Conservation (phyloP, 495 filamentous ascomycete species). For the Penicillium malachiteum region DNA sequence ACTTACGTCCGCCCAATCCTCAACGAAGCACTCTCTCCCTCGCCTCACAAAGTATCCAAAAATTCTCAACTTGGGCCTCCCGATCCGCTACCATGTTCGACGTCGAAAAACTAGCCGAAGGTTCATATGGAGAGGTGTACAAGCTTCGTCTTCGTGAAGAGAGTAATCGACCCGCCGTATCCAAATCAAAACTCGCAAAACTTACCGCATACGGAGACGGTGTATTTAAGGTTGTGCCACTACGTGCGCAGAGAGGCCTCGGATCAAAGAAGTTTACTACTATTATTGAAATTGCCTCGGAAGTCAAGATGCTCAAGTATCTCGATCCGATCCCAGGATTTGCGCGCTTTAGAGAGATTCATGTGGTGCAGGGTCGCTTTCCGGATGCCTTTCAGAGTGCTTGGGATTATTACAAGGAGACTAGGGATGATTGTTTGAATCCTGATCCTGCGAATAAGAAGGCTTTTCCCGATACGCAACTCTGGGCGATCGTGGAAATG, state of each 20-base stretch:
- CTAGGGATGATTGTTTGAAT: conserved; percentile 58
- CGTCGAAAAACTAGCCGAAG: conserved; percentile 50
- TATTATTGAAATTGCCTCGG: conserved; percentile 57
- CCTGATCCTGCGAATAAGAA: conserved; percentile 62
- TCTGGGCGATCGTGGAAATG: conserved; percentile 83
- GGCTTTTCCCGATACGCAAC: conserved; percentile 62
- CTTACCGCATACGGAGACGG: conserved; percentile 41
- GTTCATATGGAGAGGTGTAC: conserved; percentile 54
- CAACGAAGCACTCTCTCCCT: conserved; percentile 38
- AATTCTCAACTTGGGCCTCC: conserved; percentile 43
- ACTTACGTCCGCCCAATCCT: conserved; percentile 41
- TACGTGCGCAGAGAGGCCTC: conserved; percentile 41
- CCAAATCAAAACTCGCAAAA: conserved; percentile 41
- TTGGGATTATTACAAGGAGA: conserved; percentile 61
- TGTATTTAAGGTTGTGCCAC: conserved; percentile 52
- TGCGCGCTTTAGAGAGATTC: conserved; percentile 79
- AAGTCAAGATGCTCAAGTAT: conserved; percentile 72
- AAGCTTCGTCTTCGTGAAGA: conserved; percentile 43
- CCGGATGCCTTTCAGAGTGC: conserved; percentile 62
- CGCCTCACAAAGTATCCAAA: conserved; percentile 41
- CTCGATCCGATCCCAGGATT: conserved; percentile 83
- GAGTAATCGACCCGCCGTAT: conserved; percentile 35
- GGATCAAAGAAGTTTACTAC: conserved; percentile 50
- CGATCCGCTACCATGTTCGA: conserved; percentile 41
- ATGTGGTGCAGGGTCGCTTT: conserved; percentile 69